A percentile compares a stretch with the other conserved stretches of the same genome.
These are phyloP conservation scores for Verticillium zaregamsianum DNA, from an alignment of 2,329 filamentous ascomycete species.

Conservation along the genomic window DNA sequence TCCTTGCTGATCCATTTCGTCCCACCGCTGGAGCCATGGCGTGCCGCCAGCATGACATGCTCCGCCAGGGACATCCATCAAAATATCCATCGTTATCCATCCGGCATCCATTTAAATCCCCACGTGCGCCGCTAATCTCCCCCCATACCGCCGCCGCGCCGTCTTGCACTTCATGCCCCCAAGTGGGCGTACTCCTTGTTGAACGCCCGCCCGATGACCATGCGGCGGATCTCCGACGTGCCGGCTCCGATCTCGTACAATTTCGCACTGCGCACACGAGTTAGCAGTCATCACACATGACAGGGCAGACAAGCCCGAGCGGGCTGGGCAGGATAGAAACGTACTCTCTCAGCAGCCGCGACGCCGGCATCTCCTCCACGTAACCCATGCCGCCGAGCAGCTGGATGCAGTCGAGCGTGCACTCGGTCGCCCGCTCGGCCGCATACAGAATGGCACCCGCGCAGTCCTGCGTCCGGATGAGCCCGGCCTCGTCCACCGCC, in stretches of 20 bases:
- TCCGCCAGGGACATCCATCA: background rate
- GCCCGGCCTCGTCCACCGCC: constrained; percentile 70
- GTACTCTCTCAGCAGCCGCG: constrained; percentile 71
- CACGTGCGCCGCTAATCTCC: background rate
- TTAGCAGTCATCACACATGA: constrained; percentile 22
- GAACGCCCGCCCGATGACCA: constrained; percentile 90
- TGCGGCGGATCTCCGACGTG: constrained; percentile 87
- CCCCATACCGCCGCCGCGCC: background rate
- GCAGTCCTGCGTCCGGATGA: constrained; percentile 83
- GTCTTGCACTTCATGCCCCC: background rate
- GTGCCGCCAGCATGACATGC: background rate
- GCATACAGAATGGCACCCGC: constrained; percentile 92
- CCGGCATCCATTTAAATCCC: background rate
- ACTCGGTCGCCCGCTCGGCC: constrained; percentile 85
- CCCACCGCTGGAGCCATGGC: background rate
- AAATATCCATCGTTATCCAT: background rate
- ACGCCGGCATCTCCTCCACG: constrained; percentile 90
- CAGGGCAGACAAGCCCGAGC: too few relatives aligned
- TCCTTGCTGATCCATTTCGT: background rate
- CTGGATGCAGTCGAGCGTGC: constrained; percentile 83
- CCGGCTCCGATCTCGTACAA: constrained; percentile 97
- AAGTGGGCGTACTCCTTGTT: constrained; percentile 71
- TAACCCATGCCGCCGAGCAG: constrained; percentile 94
- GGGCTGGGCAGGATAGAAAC: constrained; percentile 18
- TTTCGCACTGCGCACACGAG: constrained; percentile 49